These are phyloP conservation scores for Chaetomium olivaceum DNA, from an alignment of 2,329 filamentous ascomycete genomes.

Conservation along the genomic window DNA sequence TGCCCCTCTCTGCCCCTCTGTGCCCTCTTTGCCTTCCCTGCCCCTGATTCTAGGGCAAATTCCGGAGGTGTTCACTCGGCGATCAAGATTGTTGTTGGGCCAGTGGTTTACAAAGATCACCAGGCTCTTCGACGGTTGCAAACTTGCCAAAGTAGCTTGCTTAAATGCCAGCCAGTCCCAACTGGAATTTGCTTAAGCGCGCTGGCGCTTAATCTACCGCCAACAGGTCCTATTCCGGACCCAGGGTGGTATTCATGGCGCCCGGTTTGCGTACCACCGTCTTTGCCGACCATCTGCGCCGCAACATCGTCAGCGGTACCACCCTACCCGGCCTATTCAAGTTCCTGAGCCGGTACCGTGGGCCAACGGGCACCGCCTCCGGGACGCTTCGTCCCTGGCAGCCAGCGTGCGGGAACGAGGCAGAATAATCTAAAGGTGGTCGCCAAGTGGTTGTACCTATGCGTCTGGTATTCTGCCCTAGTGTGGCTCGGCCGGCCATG, in stretches of 20 bases:
- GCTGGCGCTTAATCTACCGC: constrained; percentile 22
- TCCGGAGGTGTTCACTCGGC: not conserved
- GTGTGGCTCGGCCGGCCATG: constrained; percentile 19
- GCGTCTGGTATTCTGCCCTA: constrained; percentile 12
- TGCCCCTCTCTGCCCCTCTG: not conserved
- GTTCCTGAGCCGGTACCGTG: constrained; percentile 13
- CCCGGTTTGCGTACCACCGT: constrained; percentile 1
- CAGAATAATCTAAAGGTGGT: constrained; percentile 16
- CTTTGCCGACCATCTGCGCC: constrained; percentile 17
- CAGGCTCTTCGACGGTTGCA: not conserved
- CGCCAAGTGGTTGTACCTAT: not conserved
- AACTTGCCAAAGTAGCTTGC: not conserved
- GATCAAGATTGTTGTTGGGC: not conserved
- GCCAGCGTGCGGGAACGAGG: constrained; percentile 3
- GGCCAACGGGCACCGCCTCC: constrained; percentile 20
- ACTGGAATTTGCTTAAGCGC: constrained; percentile 9
- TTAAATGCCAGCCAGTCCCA: not conserved
- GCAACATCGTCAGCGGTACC: constrained; percentile 21
- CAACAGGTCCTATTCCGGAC: constrained; percentile 4
- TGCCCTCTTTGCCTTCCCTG: no score
- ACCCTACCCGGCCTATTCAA: constrained; percentile 24
- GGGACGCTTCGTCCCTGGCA: constrained; percentile 19
- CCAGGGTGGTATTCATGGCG: constrained; percentile 5
- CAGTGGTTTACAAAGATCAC: not conserved
- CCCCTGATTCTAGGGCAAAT: not conserved